A percentile compares a stretch with the other conserved stretches of the same genome.
These are phyloP conservation scores for Roridomyces roridus DNA, from an alignment of 768 basidiomycete genomes.

Conservation along the genomic window DNA sequence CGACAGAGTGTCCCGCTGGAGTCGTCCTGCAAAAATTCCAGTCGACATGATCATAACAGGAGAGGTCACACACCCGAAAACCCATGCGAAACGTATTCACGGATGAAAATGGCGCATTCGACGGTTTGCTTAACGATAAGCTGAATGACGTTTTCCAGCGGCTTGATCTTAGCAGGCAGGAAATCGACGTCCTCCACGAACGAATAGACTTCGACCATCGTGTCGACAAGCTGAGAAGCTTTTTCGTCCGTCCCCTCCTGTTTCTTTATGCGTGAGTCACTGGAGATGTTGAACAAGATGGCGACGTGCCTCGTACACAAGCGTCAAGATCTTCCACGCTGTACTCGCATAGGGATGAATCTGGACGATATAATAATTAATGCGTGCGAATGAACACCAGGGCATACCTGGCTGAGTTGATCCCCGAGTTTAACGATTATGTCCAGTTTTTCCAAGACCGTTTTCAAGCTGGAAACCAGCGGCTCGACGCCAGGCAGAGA, in stretches of 20 bases:
- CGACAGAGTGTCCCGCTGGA: background rate
- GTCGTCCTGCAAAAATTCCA: background rate
- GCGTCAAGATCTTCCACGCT: background rate
- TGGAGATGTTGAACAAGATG: background rate
- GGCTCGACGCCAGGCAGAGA: background rate
- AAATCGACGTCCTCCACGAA: slow-evolving; percentile 15
- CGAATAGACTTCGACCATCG: slow-evolving; percentile 3
- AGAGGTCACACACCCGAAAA: slow-evolving; percentile 33
- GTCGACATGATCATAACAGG: no score
- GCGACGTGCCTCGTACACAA: background rate
- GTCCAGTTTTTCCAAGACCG: background rate
- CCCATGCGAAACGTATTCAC: slow-evolving; percentile 40
- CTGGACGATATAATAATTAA: background rate
- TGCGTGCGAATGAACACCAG: background rate
- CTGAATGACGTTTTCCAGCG: slow-evolving; percentile 33
- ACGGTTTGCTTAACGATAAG: slow-evolving; percentile 37
- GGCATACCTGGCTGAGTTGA: background rate
- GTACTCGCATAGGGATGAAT: background rate
- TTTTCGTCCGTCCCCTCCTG: background rate
- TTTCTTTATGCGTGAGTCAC: background rate
- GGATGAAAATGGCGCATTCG: slow-evolving; percentile 43
- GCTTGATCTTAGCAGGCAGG: slow-evolving; percentile 33
- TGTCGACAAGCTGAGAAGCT: background rate
- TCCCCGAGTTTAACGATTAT: no score
- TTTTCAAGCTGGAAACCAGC: background rate